Evolutionary conservation across 305 asterid species (phyloP).

Genomic region (Fraxinus baroniana): DNA sequence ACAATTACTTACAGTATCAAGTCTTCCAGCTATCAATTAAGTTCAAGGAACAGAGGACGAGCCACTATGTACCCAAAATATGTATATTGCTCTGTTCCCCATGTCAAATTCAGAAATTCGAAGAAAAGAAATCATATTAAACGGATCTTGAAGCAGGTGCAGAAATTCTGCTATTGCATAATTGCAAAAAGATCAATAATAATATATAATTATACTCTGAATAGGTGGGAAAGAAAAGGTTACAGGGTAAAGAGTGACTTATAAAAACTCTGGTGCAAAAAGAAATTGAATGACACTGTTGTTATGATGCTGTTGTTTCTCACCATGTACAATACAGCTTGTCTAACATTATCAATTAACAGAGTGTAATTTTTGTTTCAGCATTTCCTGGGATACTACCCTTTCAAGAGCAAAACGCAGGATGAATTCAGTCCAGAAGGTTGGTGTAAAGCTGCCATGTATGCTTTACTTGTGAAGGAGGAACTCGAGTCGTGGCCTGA

Average conservation of each 20-base stretch:
- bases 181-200: not conserved
- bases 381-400: conserved; percentile 76
- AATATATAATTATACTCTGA: not conserved
- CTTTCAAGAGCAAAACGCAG: conserved; percentile 85
- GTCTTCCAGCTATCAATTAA: not conserved
- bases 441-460: conserved; percentile 84
- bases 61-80: not conserved
- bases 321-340: not conserved
- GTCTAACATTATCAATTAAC: not conserved
- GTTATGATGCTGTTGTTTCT: not conserved
- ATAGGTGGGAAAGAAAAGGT: not conserved
- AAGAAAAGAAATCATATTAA: not conserved
- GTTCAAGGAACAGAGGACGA: not conserved
- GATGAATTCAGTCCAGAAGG: conserved; percentile 88
- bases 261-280: not conserved
- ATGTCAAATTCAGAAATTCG: not conserved
- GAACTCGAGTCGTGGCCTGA: conserved; percentile 92
- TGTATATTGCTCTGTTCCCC: not conserved
- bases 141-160: not conserved
- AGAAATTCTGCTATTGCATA: not conserved
- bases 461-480: conserved; percentile 72
- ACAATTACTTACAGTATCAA: not conserved
- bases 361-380: conserved; percentile 26
- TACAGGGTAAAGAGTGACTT: not conserved
- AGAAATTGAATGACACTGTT: not conserved